phyloP scores from a whole-genome alignment of 495 filamentous ascomycete genomes.

The Zalerion maritima region DNA sequence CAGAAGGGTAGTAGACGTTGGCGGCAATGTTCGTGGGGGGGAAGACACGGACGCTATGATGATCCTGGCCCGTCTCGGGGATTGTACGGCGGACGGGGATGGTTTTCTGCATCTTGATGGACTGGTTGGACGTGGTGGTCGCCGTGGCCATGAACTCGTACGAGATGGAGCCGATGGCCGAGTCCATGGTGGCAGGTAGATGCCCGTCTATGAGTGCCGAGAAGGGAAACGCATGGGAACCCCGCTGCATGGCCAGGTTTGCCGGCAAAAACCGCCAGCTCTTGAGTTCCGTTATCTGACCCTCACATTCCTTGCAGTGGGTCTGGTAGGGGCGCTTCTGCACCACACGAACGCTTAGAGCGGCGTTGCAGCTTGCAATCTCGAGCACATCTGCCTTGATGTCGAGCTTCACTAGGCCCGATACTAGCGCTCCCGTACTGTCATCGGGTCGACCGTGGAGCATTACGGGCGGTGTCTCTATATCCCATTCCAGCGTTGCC shows the following conservation, averaged over 20 bases:
- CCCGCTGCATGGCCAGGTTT: slow-evolving; percentile 16
- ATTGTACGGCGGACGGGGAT: slow-evolving; percentile 66
- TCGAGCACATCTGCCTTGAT: slow-evolving; percentile 48
- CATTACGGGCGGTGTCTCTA: slow-evolving; percentile 82
- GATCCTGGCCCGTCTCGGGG: slow-evolving; percentile 39
- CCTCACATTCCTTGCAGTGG: slow-evolving; percentile 64
- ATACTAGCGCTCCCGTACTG: slow-evolving; percentile 78
- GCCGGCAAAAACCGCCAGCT: slow-evolving; percentile 63
- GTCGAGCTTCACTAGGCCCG: slow-evolving; percentile 63
- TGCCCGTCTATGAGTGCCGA: slow-evolving; percentile 77
- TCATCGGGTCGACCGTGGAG: slow-evolving; percentile 61
- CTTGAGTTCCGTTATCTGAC: slow-evolving; percentile 53
- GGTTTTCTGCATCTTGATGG: slow-evolving; percentile 45
- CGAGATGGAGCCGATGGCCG: slow-evolving; percentile 53
- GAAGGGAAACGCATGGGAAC: slow-evolving; percentile 74
- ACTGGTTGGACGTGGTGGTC: slow-evolving; percentile 24
- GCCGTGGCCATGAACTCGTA: slow-evolving; percentile 73
- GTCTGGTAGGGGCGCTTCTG: slow-evolving; percentile 65
- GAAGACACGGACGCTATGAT: slow-evolving; percentile 81
- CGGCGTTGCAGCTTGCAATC: slow-evolving; percentile 57
- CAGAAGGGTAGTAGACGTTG: slow-evolving; percentile 59
- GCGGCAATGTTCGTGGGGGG: slow-evolving; percentile 88
- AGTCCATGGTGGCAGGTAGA: slow-evolving; percentile 68
- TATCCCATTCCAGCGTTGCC: slow-evolving; percentile 57
- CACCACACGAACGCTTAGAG: slow-evolving; percentile 46